Conservation (phyloP, 106 monocot genomes). For the Allium cepa region DNA sequence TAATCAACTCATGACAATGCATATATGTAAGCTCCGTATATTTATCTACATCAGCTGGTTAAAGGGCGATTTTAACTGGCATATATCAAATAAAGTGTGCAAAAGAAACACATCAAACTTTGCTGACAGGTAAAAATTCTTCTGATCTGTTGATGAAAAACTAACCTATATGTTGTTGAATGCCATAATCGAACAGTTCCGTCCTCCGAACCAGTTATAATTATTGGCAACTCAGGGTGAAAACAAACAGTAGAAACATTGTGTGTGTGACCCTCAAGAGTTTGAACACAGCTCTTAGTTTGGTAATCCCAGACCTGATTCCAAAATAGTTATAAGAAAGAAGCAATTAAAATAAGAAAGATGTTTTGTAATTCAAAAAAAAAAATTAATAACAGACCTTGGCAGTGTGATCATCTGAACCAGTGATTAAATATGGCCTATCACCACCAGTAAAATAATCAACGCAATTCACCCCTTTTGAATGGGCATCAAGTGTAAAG, state of each 20-base stretch:
- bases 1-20: too few species aligned
- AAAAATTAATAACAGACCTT: slow-evolving; percentile 37
- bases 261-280: slow-evolving; percentile 95
- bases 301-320: slow-evolving; percentile 98
- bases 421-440: slow-evolving; percentile 89
- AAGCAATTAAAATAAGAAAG: neutral
- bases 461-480: slow-evolving; percentile 93
- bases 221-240: slow-evolving; percentile 96
- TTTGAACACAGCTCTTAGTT: slow-evolving; percentile 94
- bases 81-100: too few species aligned
- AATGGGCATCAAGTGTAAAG: slow-evolving; percentile 93
- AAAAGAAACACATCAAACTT: too few species aligned
- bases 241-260: slow-evolving; percentile 97
- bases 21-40: too few species aligned
- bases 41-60: too few species aligned
- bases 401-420: slow-evolving; percentile 96
- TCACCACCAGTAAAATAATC: slow-evolving; percentile 98
- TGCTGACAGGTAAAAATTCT: neutral
- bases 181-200: slow-evolving; percentile 98
- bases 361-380: too few species aligned
- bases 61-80: too few species aligned
- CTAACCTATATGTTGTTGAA: slow-evolving; percentile 88
- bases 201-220: slow-evolving; percentile 97
- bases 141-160: neutral
- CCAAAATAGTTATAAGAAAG: neutral